These are phyloP conservation scores for Scutellaria baicalensis DNA, from an alignment of 257 asterid species.

Conservation along the genomic window DNA sequence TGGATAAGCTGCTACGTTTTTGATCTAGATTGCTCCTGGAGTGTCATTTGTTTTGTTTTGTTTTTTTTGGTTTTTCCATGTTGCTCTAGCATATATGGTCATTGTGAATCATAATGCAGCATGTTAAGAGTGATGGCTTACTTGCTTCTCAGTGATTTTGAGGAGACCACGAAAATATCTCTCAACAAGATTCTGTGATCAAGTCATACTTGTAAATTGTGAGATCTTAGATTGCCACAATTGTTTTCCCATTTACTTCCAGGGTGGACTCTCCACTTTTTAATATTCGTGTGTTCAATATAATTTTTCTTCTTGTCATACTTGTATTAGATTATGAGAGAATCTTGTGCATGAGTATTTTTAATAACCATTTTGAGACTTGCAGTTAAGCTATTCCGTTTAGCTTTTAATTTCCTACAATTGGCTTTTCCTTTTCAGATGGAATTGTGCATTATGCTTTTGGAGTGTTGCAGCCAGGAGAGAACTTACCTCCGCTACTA, in stretches of 20 bases:
- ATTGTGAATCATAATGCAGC: background rate
- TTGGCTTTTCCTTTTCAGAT: constrained; percentile 41
- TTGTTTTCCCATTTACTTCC: background rate
- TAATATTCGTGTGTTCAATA: background rate
- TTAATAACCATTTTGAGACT: background rate
- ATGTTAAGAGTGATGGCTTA: background rate
- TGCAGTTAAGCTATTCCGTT: background rate
- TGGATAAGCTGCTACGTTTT: background rate
- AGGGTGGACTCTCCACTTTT: background rate
- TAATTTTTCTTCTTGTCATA: background rate
- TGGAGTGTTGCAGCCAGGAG: constrained; percentile 99
- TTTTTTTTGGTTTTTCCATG: background rate
- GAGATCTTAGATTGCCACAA: background rate
- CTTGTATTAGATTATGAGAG: background rate
- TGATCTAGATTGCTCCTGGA: background rate
- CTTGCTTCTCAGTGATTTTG: background rate
- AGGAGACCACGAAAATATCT: background rate
- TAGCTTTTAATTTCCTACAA: background rate
- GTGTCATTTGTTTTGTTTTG: background rate
- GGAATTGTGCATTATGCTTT: constrained; percentile 82
- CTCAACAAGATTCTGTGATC: background rate
- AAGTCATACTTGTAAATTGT: background rate
- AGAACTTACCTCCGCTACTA: constrained; percentile 86
- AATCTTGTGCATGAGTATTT: background rate
- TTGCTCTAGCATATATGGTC: background rate